Conservation (phyloP, 2,329 filamentous ascomycete species). For the Colletotrichum orchidophilum region DNA sequence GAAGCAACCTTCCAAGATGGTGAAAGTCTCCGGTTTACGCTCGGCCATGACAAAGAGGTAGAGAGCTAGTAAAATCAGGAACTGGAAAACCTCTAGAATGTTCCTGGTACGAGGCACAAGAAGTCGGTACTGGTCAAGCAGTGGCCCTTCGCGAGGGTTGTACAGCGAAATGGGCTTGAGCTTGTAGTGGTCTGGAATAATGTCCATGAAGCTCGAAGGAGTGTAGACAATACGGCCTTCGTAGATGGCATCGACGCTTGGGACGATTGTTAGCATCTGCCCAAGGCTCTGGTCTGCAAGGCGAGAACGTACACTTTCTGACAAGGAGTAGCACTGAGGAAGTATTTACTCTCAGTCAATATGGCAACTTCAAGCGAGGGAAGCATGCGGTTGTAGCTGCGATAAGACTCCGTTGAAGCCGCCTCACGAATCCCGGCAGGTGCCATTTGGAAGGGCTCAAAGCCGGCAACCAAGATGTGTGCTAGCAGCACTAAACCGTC, state of each 20-base stretch:
- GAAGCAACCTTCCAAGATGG: constrained; percentile 72
- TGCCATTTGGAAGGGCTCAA: constrained; percentile 87
- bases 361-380: constrained; percentile 87
- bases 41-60: constrained; percentile 79
- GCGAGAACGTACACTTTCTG: constrained; percentile 70
- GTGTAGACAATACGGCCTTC: constrained; percentile 84
- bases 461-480: constrained; percentile 83
- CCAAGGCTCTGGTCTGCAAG: constrained; percentile 61
- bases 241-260: constrained; percentile 79
- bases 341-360: constrained; percentile 81
- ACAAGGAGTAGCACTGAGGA: constrained; percentile 80
- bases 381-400: constrained; percentile 66
- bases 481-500: constrained; percentile 78
- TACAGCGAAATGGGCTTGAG: constrained; percentile 84
- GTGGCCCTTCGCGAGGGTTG: constrained; percentile 76
- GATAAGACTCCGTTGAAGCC: constrained; percentile 59
- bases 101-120: constrained; percentile 84
- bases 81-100: constrained; percentile 78
- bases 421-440: constrained; percentile 72
- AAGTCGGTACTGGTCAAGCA: constrained; percentile 86
- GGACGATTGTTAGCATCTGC: not conserved
- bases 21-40: constrained; percentile 66
- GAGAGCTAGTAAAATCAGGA: constrained; percentile 72
- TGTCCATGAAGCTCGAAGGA: constrained; percentile 82
- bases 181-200: constrained; percentile 88